These are phyloP conservation scores for Discostella stelligeroides DNA, from an alignment of 108 stramenopile species.

Conservation along the genomic window DNA sequence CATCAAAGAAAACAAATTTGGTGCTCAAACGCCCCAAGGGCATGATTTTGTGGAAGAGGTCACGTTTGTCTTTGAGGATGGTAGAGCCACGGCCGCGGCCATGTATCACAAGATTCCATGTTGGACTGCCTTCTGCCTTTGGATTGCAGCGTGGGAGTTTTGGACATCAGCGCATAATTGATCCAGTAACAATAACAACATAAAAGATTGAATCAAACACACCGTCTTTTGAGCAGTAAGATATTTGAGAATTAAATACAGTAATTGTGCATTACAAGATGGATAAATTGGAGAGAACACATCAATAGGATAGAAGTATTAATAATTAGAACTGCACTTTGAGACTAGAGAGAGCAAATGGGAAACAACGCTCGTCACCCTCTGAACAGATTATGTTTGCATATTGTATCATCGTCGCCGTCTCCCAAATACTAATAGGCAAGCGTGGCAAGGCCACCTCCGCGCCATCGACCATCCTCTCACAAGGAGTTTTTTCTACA, in stretches of 20 bases:
- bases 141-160: not conserved
- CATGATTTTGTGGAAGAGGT: not conserved
- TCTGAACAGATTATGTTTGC: no score
- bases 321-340: no score
- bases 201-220: not conserved
- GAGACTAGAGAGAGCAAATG: no score
- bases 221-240: no score
- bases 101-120: conserved; percentile 1
- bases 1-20: no score
- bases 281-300: not conserved
- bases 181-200: not conserved
- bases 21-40: not conserved
- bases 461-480: no score
- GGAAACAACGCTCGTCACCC: no score
- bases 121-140: not conserved
- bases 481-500: no score
- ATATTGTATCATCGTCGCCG: no score
- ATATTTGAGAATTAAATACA: no score
- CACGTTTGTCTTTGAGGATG: not conserved
- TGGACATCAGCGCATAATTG: not conserved
- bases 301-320: conserved; percentile 1
- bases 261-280: not conserved
- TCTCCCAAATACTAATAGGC: no score
- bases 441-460: no score
- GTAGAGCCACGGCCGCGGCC: not conserved